These are phyloP conservation scores for Agaricus sinodeliciosus DNA, from an alignment of 768 basidiomycete genomes.

Conservation along the genomic window DNA sequence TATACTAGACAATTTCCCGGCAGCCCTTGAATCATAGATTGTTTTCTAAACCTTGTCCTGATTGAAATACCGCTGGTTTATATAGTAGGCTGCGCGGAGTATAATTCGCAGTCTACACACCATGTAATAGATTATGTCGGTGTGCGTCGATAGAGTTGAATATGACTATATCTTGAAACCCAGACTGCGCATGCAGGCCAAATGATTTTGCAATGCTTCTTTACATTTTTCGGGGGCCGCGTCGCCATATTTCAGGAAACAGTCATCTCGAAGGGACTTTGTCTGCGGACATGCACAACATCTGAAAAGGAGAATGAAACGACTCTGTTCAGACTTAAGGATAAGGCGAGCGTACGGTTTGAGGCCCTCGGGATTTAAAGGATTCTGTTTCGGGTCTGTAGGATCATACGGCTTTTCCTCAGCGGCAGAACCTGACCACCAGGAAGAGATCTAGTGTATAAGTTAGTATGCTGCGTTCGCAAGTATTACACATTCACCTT, in stretches of 20 bases:
- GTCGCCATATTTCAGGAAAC: slow-evolving; percentile 69
- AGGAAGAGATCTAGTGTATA: slow-evolving; percentile 38
- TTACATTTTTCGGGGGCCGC: slow-evolving; percentile 76
- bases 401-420: slow-evolving; percentile 52
- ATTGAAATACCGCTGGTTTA: too few species aligned
- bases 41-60: too few species aligned
- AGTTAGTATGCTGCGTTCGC: background rate
- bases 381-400: slow-evolving; percentile 76
- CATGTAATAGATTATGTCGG: too few species aligned
- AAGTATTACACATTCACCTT: slow-evolving; percentile 21
- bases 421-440: slow-evolving; percentile 41
- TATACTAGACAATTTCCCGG: too few species aligned
- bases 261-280: slow-evolving; percentile 88
- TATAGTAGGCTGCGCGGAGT: too few species aligned
- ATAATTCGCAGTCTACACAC: too few species aligned
- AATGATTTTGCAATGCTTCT: slow-evolving; percentile 70
- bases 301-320: slow-evolving; percentile 33
- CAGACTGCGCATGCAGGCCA: slow-evolving; percentile 85
- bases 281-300: slow-evolving; percentile 96
- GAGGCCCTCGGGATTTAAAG: slow-evolving; percentile 87
- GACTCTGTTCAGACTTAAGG: background rate
- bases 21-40: too few species aligned
- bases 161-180: slow-evolving; percentile 73
- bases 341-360: slow-evolving; percentile 67
- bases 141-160: background rate